Evolutionary conservation across 495 filamentous ascomycete species (phyloP).

Genomic region (Astrocystis sublimbata): DNA sequence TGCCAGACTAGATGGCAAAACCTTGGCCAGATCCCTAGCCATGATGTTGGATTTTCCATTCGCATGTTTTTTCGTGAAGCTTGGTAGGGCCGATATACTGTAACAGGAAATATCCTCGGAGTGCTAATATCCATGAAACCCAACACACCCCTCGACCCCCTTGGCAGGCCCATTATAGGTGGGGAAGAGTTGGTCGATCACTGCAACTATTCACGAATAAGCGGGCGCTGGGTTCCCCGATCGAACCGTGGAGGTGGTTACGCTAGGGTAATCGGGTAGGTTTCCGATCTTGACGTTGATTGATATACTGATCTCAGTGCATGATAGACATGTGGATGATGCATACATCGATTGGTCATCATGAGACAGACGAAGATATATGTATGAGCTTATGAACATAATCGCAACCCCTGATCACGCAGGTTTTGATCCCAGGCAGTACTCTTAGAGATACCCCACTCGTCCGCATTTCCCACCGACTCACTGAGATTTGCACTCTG

Average conservation of each 20-base stretch:
- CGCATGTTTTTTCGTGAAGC: constrained; percentile 1
- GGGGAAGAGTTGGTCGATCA: background rate
- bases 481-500: background rate
- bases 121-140: background rate
- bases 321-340: background rate
- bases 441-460: too few relatives aligned
- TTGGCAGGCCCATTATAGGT: background rate
- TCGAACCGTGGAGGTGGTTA: background rate
- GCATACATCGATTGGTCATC: background rate
- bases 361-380: background rate
- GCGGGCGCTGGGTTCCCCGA: background rate
- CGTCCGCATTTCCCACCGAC: too few relatives aligned
- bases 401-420: background rate
- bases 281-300: too few relatives aligned
- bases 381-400: background rate
- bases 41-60: background rate
- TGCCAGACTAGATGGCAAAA: background rate
- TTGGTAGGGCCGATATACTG: background rate
- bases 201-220: background rate
- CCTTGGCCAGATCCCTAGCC: background rate
- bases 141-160: background rate
- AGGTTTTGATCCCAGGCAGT: background rate
- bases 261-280: background rate
- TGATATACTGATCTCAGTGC: background rate
- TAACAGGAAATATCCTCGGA: background rate